These are phyloP conservation scores for Trichoderma oligosporum DNA, from an alignment of 2,329 filamentous ascomycete genomes.

Conservation along the genomic window DNA sequence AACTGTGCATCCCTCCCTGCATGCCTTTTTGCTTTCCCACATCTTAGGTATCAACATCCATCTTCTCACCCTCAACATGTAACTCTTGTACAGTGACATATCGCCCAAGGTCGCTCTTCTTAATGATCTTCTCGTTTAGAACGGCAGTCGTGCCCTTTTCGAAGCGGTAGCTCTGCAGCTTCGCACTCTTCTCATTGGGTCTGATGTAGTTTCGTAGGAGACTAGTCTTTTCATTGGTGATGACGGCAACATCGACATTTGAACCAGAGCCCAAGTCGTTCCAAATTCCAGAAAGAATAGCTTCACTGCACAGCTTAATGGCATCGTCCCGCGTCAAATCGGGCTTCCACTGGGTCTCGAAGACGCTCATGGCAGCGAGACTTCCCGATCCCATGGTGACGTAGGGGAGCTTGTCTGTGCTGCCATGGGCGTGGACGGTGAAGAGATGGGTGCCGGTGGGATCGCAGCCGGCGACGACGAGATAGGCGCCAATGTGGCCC, in stretches of 20 bases:
- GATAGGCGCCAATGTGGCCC: conserved; percentile 94
- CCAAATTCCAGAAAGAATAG: conserved; percentile 95
- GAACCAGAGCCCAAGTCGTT: conserved; percentile 96
- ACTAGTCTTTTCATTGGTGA: conserved; percentile 91
- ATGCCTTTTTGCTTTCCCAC: neutral
- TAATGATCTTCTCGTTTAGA: conserved; percentile 93
- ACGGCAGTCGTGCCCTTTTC: conserved; percentile 88
- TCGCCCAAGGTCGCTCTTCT: conserved; percentile 87
- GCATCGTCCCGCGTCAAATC: conserved; percentile 73
- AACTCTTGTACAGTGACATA: conserved; percentile 91
- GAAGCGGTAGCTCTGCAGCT: conserved; percentile 93
- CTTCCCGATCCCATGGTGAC: conserved; percentile 98
- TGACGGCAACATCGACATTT: conserved; percentile 95
- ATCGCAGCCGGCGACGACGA: conserved; percentile 94
- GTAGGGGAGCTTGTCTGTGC: conserved; percentile 97
- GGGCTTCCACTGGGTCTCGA: conserved; percentile 92
- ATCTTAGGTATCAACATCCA: conserved; percentile 63
- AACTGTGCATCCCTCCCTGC: neutral
- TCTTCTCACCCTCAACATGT: conserved; percentile 63
- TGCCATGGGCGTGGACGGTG: conserved; percentile 97
- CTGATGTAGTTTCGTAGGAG: conserved; percentile 88
- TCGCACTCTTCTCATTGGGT: conserved; percentile 85
- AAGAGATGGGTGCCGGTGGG: conserved; percentile 93
- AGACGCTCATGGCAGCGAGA: conserved; percentile 94
- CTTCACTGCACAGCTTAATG: conserved; percentile 76